Percentiles rank a stretch among this genome's conserved stretches.
Conservation (phyloP, 768 basidiomycete species). For the Megacollybia marginata region DNA sequence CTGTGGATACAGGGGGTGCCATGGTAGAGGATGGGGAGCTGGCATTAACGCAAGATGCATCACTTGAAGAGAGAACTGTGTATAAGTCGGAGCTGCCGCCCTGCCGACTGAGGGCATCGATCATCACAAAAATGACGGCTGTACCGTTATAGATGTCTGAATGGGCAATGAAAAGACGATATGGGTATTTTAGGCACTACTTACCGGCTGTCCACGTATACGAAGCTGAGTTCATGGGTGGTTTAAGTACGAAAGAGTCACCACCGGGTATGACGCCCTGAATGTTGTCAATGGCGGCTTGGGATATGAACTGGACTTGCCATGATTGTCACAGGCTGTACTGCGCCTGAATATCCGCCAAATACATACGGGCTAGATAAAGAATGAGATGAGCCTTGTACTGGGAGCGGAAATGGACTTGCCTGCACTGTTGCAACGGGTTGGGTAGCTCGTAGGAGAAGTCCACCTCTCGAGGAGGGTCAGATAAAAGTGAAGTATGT, state of each 20-base stretch:
- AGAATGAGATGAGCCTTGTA: constrained; percentile 2
- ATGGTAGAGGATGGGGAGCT: constrained; percentile 48
- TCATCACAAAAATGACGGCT: constrained; percentile 48
- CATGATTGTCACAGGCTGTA: constrained; percentile 46
- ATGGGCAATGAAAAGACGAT: too few species aligned
- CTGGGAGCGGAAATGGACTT: constrained; percentile 9
- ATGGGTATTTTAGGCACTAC: too few species aligned
- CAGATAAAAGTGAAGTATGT: neutral
- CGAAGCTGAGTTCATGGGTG: constrained; percentile 28
- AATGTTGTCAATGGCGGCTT: neutral
- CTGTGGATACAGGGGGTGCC: constrained; percentile 16
- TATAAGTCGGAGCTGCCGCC: constrained; percentile 57
- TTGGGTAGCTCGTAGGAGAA: constrained; percentile 46
- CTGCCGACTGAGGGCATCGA: constrained; percentile 38
- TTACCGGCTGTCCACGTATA: constrained; percentile 44
- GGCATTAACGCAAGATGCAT: constrained; percentile 43
- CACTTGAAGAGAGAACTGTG: constrained; percentile 38
- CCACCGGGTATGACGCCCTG: constrained; percentile 65
- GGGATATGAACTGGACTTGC: constrained; percentile 23
- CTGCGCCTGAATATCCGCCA: constrained; percentile 34
- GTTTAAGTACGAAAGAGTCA: constrained; percentile 34
- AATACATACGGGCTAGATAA: constrained; percentile 37
- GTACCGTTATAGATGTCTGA: constrained; percentile 47
- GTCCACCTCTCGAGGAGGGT: constrained; percentile 18
- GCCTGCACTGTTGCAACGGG: constrained; percentile 59